These are phyloP conservation scores for Cladorrhinum sp. DNA, from an alignment of 2,329 filamentous ascomycete genomes.

Conservation along the genomic window DNA sequence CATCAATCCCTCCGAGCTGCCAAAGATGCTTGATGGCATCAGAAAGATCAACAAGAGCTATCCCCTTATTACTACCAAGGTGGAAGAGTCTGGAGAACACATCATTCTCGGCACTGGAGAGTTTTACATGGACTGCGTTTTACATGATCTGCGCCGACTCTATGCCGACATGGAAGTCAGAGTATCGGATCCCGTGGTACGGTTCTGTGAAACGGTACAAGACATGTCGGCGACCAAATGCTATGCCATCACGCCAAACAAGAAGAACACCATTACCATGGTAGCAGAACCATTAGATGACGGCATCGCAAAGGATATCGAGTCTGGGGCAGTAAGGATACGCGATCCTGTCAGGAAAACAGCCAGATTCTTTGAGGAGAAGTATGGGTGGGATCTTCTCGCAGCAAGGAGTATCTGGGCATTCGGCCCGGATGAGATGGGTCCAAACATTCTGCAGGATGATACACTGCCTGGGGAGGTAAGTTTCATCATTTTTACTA, in stretches of 20 bases:
- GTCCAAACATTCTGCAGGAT: conserved; percentile 93
- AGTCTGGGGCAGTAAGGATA: conserved; percentile 84
- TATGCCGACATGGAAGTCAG: conserved; percentile 99
- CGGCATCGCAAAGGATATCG: conserved; percentile 92
- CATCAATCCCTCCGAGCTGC: conserved; percentile 94
- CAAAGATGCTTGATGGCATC: conserved; percentile 97
- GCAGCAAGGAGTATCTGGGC: conserved; percentile 97
- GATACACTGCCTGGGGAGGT: conserved; percentile 89
- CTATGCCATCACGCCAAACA: conserved; percentile 96
- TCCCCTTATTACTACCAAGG: conserved; percentile 90
- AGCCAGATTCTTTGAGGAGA: conserved; percentile 95
- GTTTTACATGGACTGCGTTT: conserved; percentile 98
- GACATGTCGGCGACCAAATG: conserved; percentile 98
- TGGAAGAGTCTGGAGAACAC: conserved; percentile 96
- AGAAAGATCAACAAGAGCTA: conserved; percentile 98
- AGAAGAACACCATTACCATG: conserved; percentile 99
- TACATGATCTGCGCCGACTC: conserved; percentile 88
- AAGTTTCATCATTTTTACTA: conserved; percentile 33
- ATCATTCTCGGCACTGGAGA: conserved; percentile 93
- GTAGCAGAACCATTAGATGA: conserved; percentile 93
- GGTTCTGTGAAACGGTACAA: conserved; percentile 96
- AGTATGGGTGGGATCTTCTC: conserved; percentile 94
- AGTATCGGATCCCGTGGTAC: conserved; percentile 93
- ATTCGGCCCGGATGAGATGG: conserved; percentile 92
- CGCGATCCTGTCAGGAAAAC: conserved; percentile 89